These are phyloP conservation scores for Liquidambar formosana DNA, from an alignment of 164 flowering plant genomes.

Conservation along the genomic window DNA sequence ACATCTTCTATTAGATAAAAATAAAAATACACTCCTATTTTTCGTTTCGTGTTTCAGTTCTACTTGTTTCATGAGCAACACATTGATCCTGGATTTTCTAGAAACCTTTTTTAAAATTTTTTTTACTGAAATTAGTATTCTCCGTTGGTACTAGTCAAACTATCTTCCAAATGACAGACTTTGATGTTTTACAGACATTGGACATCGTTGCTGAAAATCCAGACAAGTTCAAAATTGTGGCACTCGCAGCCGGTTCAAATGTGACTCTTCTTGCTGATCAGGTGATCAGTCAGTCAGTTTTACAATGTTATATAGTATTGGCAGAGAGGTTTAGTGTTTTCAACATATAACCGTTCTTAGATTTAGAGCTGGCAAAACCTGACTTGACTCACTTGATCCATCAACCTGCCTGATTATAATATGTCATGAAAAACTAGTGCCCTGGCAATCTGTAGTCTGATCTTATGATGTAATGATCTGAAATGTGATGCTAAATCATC, in stretches of 20 bases:
- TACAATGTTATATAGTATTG: not conserved
- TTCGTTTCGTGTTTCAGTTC: not conserved
- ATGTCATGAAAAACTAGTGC: too few species aligned
- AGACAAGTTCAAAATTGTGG: slow-evolving; percentile 88
- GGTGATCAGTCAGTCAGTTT: slow-evolving; percentile 29
- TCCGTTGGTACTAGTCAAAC: too few species aligned
- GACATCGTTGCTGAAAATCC: slow-evolving; percentile 97
- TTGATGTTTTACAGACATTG: slow-evolving; percentile 64
- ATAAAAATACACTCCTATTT: not conserved
- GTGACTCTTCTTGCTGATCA: slow-evolving; percentile 97
- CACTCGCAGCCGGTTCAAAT: slow-evolving; percentile 97
- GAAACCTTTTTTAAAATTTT: not conserved
- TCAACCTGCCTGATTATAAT: too few species aligned
- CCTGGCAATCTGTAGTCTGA: too few species aligned
- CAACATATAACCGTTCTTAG: not conserved
- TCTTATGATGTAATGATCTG: too few species aligned
- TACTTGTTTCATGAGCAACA: not conserved
- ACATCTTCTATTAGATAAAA: not conserved
- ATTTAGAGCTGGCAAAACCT: not conserved
- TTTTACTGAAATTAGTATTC: too few species aligned
- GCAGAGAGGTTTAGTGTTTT: not conserved
- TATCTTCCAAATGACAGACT: not conserved
- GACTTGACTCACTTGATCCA: not conserved
- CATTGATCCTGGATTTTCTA: not conserved
- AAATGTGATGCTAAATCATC: too few species aligned